These are phyloP conservation scores for Boeremia exigua DNA, from an alignment of 2,329 filamentous ascomycete genomes.

Conservation along the genomic window DNA sequence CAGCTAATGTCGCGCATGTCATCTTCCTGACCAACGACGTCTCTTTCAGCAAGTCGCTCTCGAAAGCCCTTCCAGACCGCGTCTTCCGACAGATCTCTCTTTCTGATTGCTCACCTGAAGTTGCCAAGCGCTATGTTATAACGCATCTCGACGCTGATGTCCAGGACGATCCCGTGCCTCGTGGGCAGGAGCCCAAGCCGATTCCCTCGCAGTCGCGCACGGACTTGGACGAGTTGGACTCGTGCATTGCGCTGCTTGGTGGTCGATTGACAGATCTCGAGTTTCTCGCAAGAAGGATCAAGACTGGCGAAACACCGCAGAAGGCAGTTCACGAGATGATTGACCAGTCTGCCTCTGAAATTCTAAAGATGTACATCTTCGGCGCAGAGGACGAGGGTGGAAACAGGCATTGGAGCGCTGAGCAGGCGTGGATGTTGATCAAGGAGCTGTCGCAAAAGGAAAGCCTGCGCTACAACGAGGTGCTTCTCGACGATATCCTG, in stretches of 20 bases:
- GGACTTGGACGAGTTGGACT: constrained; percentile 76
- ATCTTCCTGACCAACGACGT: constrained; percentile 92
- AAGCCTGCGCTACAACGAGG: constrained; percentile 80
- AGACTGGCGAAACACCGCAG: constrained; percentile 81
- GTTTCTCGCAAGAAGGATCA: constrained; percentile 87
- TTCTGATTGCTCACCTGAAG: constrained; percentile 81
- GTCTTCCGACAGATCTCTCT: constrained; percentile 87
- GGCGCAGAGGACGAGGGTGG: constrained; percentile 58
- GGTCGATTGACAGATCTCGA: constrained; percentile 95
- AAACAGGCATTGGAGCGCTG: constrained; percentile 73
- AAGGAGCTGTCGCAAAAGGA: constrained; percentile 74
- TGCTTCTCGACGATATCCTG: constrained; percentile 79
- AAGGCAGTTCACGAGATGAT: constrained; percentile 88
- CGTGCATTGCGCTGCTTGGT: constrained; percentile 80
- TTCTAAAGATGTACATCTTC: constrained; percentile 90
- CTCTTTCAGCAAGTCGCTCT: constrained; percentile 84
- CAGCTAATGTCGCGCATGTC: constrained; percentile 89
- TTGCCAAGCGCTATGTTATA: constrained; percentile 90
- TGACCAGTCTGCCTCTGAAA: constrained; percentile 85
- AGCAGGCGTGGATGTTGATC: constrained; percentile 91
- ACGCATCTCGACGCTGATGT: constrained; percentile 70
- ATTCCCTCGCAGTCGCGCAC: constrained; percentile 55
- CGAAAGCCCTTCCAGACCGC: constrained; percentile 86
- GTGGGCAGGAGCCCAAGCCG: constrained; percentile 49
- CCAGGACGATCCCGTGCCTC: constrained; percentile 48